Evolutionary conservation across 768 basidiomycete genomes (phyloP).

Genomic region (Kwoniella botswanensis): DNA sequence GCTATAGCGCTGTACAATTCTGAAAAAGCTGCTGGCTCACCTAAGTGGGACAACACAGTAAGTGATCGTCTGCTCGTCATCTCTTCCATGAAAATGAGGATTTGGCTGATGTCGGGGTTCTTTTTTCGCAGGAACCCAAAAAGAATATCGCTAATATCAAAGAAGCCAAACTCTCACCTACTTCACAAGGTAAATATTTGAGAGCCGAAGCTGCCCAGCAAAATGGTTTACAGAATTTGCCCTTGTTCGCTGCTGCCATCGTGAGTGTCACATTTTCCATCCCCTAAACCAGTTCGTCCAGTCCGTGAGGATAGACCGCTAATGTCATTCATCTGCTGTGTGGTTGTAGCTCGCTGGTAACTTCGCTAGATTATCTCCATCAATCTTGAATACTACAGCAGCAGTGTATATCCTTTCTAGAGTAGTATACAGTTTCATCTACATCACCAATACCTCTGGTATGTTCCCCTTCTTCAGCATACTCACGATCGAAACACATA

Average conservation of each 20-base stretch:
- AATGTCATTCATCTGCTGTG: too few species aligned
- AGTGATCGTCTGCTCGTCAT: conserved; percentile 3
- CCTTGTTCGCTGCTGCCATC: conserved; percentile 43
- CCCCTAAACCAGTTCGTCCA: not conserved
- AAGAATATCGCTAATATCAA: conserved; percentile 29
- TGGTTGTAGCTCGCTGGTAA: conserved; percentile 43
- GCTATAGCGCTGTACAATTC: conserved; percentile 41
- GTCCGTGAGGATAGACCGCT: too few species aligned
- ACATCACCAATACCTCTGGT: conserved; percentile 47
- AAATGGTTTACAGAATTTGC: conserved; percentile 43
- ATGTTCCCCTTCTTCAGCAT: conserved; percentile 5
- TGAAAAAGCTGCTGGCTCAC: conserved; percentile 33
- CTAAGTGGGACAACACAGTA: conserved; percentile 40
- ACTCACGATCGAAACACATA: not conserved
- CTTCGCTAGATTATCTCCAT: conserved; percentile 36
- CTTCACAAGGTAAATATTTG: conserved; percentile 26
- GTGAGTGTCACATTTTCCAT: conserved; percentile 21
- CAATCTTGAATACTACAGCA: conserved; percentile 41
- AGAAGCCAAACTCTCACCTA: conserved; percentile 38
- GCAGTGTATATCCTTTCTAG: conserved; percentile 41
- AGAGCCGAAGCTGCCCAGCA: conserved; percentile 49
- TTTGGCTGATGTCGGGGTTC: too few species aligned
- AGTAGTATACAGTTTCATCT: conserved; percentile 38
- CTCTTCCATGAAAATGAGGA: too few species aligned
- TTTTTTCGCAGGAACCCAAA: conserved; percentile 14